phyloP scores from a whole-genome alignment of 2,329 filamentous ascomycete genomes.

The Parastagonospora nodorum region DNA sequence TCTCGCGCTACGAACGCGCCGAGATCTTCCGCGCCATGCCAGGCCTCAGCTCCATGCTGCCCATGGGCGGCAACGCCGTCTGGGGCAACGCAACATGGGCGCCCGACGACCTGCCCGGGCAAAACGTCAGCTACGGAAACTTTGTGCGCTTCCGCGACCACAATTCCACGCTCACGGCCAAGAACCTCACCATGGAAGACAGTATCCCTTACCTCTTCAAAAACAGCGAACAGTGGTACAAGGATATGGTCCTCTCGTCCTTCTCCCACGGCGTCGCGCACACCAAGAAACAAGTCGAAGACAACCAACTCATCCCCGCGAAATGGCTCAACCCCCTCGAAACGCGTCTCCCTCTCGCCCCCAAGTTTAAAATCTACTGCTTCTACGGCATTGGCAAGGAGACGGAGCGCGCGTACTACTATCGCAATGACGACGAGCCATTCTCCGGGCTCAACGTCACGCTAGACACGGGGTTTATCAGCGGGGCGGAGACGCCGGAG shows the following conservation, averaged over 20 bases:
- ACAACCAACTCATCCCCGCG: slow-evolving; percentile 54
- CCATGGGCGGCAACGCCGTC: slow-evolving; percentile 89
- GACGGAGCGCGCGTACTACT: slow-evolving; percentile 92
- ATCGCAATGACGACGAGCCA: slow-evolving; percentile 71
- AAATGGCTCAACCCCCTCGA: slow-evolving; percentile 98
- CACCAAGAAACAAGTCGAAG: slow-evolving; percentile 77
- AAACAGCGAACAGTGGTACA: slow-evolving; percentile 85
- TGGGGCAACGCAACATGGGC: slow-evolving; percentile 91
- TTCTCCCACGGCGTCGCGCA: slow-evolving; percentile 92
- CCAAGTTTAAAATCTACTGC: slow-evolving; percentile 91
- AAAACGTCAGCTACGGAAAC: slow-evolving; percentile 75
- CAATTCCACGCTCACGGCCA: slow-evolving; percentile 54
- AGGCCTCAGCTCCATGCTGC: slow-evolving; percentile 93
- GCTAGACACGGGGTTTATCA: slow-evolving; percentile 50
- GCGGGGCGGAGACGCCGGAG: slow-evolving; percentile 50
- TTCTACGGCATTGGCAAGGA: slow-evolving; percentile 96
- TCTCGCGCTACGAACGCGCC: slow-evolving; percentile 85
- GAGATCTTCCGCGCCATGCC: slow-evolving; percentile 98
- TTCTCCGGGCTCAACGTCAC: slow-evolving; percentile 69
- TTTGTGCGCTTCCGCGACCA: slow-evolving; percentile 80
- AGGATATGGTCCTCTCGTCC: slow-evolving; percentile 69
- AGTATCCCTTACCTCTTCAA: slow-evolving; percentile 78
- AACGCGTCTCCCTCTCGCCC: slow-evolving; percentile 82
- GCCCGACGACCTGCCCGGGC: slow-evolving; percentile 80
- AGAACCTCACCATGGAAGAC: slow-evolving; percentile 81